Conservation (phyloP, 768 basidiomycete species). For the Leccinum sublutescens region DNA sequence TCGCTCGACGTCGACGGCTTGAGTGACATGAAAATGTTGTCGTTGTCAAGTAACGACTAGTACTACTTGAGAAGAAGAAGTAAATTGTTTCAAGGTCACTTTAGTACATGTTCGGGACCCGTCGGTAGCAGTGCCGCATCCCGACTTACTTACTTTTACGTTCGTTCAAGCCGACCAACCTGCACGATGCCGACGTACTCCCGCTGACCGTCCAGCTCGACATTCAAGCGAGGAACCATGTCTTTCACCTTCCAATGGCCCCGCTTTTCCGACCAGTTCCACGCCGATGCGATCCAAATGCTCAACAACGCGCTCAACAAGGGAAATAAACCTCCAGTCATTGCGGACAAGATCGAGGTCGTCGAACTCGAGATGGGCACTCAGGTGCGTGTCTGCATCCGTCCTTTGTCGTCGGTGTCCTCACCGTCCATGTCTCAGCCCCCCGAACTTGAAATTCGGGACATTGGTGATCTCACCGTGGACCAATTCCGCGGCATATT, state of each 20-base stretch:
- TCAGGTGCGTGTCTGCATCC: constrained; percentile 53
- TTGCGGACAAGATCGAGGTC: constrained; percentile 96
- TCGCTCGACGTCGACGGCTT: constrained; percentile 14
- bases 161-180: constrained; percentile 15
- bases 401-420: not conserved
- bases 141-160: constrained; percentile 10
- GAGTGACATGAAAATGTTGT: constrained; percentile 23
- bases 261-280: constrained; percentile 94
- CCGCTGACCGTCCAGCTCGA: constrained; percentile 3
- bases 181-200: constrained; percentile 18
- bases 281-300: constrained; percentile 94
- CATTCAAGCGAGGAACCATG: constrained; percentile 40
- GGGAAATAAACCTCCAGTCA: constrained; percentile 96
- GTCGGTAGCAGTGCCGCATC: not conserved
- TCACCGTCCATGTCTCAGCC: constrained; percentile 52
- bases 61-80: not conserved
- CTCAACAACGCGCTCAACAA: constrained; percentile 96
- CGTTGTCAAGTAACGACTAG: constrained; percentile 3
- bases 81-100: not conserved
- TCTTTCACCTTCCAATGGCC: constrained; percentile 96
- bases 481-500: constrained; percentile 98
- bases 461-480: constrained; percentile 93
- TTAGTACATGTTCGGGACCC: not conserved
- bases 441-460: constrained; percentile 94
- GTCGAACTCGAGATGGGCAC: constrained; percentile 99